phyloP scores from a whole-genome alignment of 805 yeast species.

The Kodamaea neixiangensis region DNA sequence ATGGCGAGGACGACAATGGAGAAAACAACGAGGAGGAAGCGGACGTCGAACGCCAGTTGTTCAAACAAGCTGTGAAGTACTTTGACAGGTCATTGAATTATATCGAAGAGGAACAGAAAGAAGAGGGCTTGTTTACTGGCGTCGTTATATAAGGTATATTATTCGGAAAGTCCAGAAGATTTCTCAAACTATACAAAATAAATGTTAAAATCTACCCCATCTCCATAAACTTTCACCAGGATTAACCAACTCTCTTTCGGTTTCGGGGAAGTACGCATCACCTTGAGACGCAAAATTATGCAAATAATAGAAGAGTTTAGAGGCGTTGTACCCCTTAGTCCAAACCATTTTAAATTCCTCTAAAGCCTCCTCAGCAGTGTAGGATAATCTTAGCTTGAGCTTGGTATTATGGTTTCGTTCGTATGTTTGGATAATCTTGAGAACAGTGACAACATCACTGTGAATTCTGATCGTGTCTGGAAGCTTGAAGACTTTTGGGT shows the following conservation, averaged over 20 bases:
- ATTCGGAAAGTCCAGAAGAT: too few relatives aligned
- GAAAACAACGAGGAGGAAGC: conserved; percentile 19
- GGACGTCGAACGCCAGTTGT: conserved; percentile 30
- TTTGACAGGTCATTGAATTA: conserved; percentile 74
- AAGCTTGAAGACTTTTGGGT: conserved; percentile 31
- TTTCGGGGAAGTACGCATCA: conserved; percentile 34
- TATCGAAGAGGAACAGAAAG: conserved; percentile 64
- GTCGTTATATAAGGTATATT: conserved; percentile 28
- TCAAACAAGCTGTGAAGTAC: conserved; percentile 33
- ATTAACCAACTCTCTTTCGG: conserved; percentile 46
- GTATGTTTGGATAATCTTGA: conserved; percentile 40
- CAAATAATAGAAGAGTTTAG: conserved; percentile 42
- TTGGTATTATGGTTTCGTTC: conserved; percentile 39
- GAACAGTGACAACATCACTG: conserved; percentile 42
- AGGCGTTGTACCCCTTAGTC: conserved; percentile 29
- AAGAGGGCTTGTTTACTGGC: conserved; percentile 67
- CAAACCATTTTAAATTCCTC: conserved; percentile 30
- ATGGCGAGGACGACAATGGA: conserved; percentile 24
- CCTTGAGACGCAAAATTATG: conserved; percentile 36
- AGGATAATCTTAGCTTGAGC: conserved; percentile 12
- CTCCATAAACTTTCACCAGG: conserved; percentile 47
- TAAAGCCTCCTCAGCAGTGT: conserved; percentile 26
- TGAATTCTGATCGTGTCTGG: conserved; percentile 48
- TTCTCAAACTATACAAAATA: too few relatives aligned
- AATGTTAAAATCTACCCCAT: conserved; percentile 37